Evolutionary conservation across 176 grass and related monocot species (phyloP).

Genomic region (Themeda triandra): DNA sequence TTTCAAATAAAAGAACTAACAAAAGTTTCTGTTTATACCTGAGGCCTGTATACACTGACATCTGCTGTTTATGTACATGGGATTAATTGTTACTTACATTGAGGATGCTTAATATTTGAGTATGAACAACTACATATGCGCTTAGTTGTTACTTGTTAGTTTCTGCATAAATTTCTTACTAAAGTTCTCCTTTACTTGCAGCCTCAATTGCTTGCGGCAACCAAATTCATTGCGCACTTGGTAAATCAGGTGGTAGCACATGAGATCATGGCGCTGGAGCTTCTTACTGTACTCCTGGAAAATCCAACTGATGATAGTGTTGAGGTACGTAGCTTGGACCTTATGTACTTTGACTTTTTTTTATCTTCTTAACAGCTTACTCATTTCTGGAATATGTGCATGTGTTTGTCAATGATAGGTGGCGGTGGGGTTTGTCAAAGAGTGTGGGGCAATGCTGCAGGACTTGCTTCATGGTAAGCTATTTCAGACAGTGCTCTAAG

Average conservation of each 20-base stretch:
- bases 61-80: not conserved
- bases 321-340: conserved; percentile 47
- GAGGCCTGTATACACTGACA: not conserved
- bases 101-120: not conserved
- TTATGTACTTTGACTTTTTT: not conserved
- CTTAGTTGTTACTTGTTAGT: conserved; percentile 6
- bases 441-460: conserved; percentile 85
- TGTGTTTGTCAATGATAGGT: conserved; percentile 47
- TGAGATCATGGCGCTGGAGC: conserved; percentile 79
- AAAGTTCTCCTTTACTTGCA: conserved; percentile 29
- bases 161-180: conserved; percentile 2
- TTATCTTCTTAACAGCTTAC: not conserved
- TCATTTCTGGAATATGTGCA: conserved; percentile 7
- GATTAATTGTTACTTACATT: not conserved
- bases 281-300: conserved; percentile 85
- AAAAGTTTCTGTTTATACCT: not conserved
- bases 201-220: conserved; percentile 92
- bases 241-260: conserved; percentile 94
- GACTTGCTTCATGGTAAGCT: conserved; percentile 88
- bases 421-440: conserved; percentile 91
- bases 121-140: not conserved
- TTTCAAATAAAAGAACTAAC: not conserved
- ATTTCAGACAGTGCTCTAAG: conserved; percentile 2
- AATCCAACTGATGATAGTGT: conserved; percentile 98
- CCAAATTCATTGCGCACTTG: conserved; percentile 97